phyloP scores from a whole-genome alignment of 768 basidiomycete species.

The Mycena galopus region DNA sequence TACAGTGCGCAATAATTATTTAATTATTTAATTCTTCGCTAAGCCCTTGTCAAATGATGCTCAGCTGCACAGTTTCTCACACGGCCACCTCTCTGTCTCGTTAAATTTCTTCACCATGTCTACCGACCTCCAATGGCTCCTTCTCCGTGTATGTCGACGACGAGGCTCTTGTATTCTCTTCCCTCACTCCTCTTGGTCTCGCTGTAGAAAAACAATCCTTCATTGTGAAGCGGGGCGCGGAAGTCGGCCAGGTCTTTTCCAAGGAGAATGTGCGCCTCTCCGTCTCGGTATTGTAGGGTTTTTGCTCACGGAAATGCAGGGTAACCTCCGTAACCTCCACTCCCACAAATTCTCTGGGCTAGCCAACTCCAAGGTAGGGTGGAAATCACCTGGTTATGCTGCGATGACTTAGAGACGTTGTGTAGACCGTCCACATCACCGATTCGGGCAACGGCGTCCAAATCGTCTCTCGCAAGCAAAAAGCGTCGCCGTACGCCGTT shows the following conservation, averaged over 20 bases:
- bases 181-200: constrained; percentile 19
- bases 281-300: constrained; percentile 6
- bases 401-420: not conserved
- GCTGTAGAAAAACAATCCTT: constrained; percentile 84
- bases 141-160: constrained; percentile 77
- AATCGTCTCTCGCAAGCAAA: constrained; percentile 75
- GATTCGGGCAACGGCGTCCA: constrained; percentile 69
- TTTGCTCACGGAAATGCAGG: constrained; percentile 58
- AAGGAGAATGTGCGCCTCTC: constrained; percentile 76
- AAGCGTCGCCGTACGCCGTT: constrained; percentile 66
- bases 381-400: constrained; percentile 5
- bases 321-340: constrained; percentile 89
- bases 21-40: not conserved
- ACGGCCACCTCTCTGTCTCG: not conserved
- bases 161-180: not conserved
- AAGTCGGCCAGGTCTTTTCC: constrained; percentile 82
- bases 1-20: not conserved
- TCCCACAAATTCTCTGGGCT: constrained; percentile 95
- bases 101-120: constrained; percentile 69
- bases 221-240: constrained; percentile 80
- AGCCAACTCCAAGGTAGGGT: constrained; percentile 85
- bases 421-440: constrained; percentile 75
- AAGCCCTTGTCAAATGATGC: not conserved
- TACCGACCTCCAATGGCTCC: constrained; percentile 93
- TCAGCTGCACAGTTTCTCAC: not conserved